Evolutionary conservation across 192 early-diverging fungal species (phyloP), one percentile per base, ranked within the genome.

Genomic region (Coemansia aciculifera): DNA sequence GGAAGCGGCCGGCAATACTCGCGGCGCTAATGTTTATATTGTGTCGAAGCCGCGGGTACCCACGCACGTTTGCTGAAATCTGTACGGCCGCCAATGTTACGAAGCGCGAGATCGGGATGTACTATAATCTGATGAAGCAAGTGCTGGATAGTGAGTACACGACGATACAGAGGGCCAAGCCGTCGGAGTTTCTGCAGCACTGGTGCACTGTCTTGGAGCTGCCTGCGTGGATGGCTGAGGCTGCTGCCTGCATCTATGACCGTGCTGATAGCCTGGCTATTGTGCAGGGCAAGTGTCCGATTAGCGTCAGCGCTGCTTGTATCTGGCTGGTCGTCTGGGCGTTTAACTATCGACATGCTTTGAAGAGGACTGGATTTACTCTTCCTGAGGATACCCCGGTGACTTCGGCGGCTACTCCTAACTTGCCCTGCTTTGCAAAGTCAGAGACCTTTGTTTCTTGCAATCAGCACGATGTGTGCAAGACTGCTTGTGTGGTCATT

Each of bases 201-300:
- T 88, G 87, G 88, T 88, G 86, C 72, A 64, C 85, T 23, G 84
- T 84, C 11, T 54, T 89, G 32, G 81, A 83, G 19, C 68, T 89
- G 15, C 85, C 87, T 2, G 11, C 32, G 6, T 83, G 85, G 67
- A 83, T 89, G 12, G 78, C 85, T 2, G 69, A 62, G 8, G 86
- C 85, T 0, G 86, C 88, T 0, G 69, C 82, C 0, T 73, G 72
- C 36, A 84, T 88, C 1, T 86, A 86, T 29, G 86, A 81, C 37
- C 83, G 85, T 7, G 88, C 88, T 3, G 88, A 87, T 56, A 66
- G 67, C 4, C 39, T 86, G 75, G 87, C 84, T 29, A 71, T 88
- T 49, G 87, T 87, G 3, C 86, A 87, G 37, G 88, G 88, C 12
- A 88, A 88, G 60, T 87, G 87, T 60, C 88, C 88, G 0, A 81